phyloP scores from a whole-genome alignment of 768 basidiomycete genomes.

The Rhodocollybia butyracea region DNA sequence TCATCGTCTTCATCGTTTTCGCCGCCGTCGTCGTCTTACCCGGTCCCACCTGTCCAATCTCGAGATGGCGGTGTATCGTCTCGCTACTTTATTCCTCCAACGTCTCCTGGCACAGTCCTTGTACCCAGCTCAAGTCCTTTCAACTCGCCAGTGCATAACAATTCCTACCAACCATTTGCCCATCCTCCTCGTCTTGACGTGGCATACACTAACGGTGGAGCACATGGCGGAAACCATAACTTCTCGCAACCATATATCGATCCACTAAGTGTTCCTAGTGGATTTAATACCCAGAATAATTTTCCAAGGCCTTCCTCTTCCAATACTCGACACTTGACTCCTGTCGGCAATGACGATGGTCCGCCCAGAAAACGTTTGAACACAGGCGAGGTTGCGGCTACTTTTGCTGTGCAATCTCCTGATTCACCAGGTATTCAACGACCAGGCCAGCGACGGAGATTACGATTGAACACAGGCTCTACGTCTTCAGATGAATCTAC shows the following conservation, averaged over 20 bases:
- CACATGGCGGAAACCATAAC: constrained; percentile 33
- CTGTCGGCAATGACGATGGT: constrained; percentile 41
- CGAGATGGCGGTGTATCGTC: constrained; percentile 71
- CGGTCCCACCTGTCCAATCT: constrained; percentile 59
- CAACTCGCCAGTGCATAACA: constrained; percentile 34
- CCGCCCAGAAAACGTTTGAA: no score
- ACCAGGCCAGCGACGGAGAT: constrained; percentile 46
- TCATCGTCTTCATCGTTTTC: constrained; percentile 25
- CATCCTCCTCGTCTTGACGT: constrained; percentile 39
- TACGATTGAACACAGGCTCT: constrained; percentile 40
- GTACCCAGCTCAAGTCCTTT: constrained; percentile 77
- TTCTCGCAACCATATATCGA: constrained; percentile 35
- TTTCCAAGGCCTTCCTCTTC: neutral
- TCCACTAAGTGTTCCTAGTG: constrained; percentile 57
- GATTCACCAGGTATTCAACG: constrained; percentile 60
- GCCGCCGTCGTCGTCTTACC: constrained; percentile 22
- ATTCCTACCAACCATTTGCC: constrained; percentile 36
- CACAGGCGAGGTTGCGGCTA: no score
- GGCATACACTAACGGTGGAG: constrained; percentile 36
- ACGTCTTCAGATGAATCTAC: constrained; percentile 71
- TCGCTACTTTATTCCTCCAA: constrained; percentile 52
- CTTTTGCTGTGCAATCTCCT: constrained; percentile 47
- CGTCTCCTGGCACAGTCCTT: constrained; percentile 56
- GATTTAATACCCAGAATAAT: constrained; percentile 34
- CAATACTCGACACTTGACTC: constrained; percentile 10